Evolutionary conservation across 139 green algal species (phyloP).

Genomic region (Chlorella sp.): DNA sequence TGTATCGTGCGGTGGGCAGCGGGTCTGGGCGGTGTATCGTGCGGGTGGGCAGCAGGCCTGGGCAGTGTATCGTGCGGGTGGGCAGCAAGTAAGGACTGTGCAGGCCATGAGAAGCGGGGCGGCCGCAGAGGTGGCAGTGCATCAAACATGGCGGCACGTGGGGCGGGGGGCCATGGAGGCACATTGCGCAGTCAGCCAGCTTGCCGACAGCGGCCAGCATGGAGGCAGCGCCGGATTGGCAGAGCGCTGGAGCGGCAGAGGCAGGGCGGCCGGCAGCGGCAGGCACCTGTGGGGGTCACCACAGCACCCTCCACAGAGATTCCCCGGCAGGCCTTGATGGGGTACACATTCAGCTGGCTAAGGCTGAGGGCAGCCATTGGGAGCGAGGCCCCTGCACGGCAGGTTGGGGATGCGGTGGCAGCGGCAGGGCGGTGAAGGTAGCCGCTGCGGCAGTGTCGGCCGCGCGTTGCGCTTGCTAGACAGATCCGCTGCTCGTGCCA

Average conservation of each 20-base stretch:
- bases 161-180: background rate
- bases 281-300: conserved; percentile 38
- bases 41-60: background rate
- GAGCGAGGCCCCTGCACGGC: background rate
- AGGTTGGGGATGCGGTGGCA: background rate
- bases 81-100: background rate
- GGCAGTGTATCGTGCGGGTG: too few relatives aligned
- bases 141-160: background rate
- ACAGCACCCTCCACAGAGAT: conserved; percentile 22
- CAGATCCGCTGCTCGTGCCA: too few relatives aligned
- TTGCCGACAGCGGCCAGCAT: too few relatives aligned
- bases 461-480: too few relatives aligned
- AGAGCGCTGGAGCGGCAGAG: background rate
- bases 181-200: background rate
- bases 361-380: background rate
- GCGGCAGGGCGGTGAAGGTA: too few relatives aligned
- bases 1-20: background rate
- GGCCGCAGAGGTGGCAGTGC: too few relatives aligned
- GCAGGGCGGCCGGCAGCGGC: background rate
- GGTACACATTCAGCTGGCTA: conserved; percentile 51
- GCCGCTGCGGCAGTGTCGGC: too few relatives aligned
- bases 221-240: background rate
- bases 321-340: conserved; percentile 60
- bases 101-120: too few relatives aligned
- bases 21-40: too few relatives aligned